Evolutionary conservation across 2,329 filamentous ascomycete species (phyloP).

Genomic region (Tolypocladium nubicola): DNA sequence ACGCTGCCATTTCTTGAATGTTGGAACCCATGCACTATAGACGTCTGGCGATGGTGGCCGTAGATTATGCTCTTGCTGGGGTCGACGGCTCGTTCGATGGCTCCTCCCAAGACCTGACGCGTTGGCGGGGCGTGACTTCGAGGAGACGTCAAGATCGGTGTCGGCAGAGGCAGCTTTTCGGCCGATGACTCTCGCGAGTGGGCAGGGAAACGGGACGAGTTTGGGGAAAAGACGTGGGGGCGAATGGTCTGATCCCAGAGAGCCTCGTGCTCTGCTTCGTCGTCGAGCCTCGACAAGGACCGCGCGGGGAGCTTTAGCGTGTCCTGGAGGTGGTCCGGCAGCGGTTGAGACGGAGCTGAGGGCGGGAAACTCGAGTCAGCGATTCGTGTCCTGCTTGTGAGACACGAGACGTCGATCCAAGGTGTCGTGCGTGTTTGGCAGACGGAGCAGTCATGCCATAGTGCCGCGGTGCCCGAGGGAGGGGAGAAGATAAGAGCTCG

Average conservation of each 20-base stretch:
- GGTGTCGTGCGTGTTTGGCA: background rate
- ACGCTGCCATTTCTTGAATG: conserved; percentile 86
- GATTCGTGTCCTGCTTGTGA: background rate
- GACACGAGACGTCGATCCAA: no score
- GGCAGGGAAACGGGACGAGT: conserved; percentile 27
- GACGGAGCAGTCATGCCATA: background rate
- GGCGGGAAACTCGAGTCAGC: conserved; percentile 4
- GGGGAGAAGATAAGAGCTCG: background rate
- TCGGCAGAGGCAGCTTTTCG: conserved; percentile 35
- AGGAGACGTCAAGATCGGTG: conserved; percentile 20
- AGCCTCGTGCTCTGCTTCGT: conserved; percentile 40
- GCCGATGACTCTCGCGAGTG: conserved; percentile 50
- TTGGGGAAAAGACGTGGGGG: conserved; percentile 29
- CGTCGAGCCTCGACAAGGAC: conserved; percentile 39
- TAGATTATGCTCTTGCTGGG: conserved; percentile 49
- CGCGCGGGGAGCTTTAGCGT: conserved; percentile 40
- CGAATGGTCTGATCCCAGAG: conserved; percentile 42
- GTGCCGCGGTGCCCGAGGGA: background rate
- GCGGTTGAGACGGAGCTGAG: conserved; percentile 48
- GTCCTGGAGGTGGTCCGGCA: conserved; percentile 44
- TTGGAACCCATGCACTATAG: conserved; percentile 92
- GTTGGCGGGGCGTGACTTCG: conserved; percentile 29
- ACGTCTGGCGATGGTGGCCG: conserved; percentile 91
- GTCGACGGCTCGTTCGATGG: conserved; percentile 43
- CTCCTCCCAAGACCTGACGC: conserved; percentile 27